Base-by-base conservation (phyloP, 169 alveolate genomes). In the Eimeria acervulina region DNA sequence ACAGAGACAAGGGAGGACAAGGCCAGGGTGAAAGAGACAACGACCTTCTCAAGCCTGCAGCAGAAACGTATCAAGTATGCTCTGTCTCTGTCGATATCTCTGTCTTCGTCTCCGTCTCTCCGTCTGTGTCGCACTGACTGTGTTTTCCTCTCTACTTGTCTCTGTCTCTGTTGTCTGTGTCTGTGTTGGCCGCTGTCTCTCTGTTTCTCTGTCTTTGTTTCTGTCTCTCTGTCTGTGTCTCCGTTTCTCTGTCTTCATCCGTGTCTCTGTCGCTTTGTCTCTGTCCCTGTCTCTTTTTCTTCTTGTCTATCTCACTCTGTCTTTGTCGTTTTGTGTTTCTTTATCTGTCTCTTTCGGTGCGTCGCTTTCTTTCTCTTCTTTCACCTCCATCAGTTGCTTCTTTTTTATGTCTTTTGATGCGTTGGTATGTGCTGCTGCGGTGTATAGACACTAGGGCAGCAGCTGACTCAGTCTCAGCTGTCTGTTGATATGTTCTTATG, bases 41-140 rank as follows among this genome's bases (percentile, higher is more conserved):
- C n/a, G 98, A 97, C 59, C 93, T 97, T 61, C 95, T 97, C 78
- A 97, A 96, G 59, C 98, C 98, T 15, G 97, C 96, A 33, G 96
- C 81, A 81, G 98, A 95, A 28, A 96, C 85, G 89, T 97, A 93
- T 97, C 96, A 95, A 95, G 96, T 95, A 15, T 17, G 95, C 8
- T 6, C 74, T 74, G 52, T 17, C 15, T 6, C 12, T 23, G 81
- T 21, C 1, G 38, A 36, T 23, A 40, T 68, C 26, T 12, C 33
- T 68, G 81, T n/a, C 1, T 12, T 23, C n/a, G 15, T 76, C 10
- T 10, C 52, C 38, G 59, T 38, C 28, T 2, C 19, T 76, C n/a
- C n/a, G n/a, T n/a, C n/a, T n/a, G n/a, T n/a, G n/a, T n/a, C n/a
- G n/a, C n/a, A n/a, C n/a, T n/a, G n/a, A n/a, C n/a, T n/a, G n/a